These are phyloP conservation scores for Drechslerella dactyloides DNA, from an alignment of 2,329 filamentous ascomycete species.

Conservation along the genomic window DNA sequence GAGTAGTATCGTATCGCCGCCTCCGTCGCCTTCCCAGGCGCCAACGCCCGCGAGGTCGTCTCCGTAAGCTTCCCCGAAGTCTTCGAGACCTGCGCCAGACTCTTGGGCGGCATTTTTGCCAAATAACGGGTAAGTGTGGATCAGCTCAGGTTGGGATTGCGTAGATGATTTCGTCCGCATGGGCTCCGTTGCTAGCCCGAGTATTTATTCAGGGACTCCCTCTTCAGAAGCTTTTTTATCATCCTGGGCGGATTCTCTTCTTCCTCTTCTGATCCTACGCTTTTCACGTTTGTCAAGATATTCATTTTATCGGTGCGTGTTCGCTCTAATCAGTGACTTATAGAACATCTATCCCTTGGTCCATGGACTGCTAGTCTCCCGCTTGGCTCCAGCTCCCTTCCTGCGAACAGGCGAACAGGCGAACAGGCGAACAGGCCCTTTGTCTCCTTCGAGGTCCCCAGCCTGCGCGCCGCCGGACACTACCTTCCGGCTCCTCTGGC, in stretches of 20 bases:
- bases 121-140: slow-evolving; percentile 48
- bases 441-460: slow-evolving; percentile 1
- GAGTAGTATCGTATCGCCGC: background rate
- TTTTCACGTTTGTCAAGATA: background rate
- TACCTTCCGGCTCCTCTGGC: background rate
- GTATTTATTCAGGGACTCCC: slow-evolving; percentile 1
- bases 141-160: slow-evolving; percentile 19
- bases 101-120: slow-evolving; percentile 28
- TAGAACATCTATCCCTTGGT: slow-evolving; percentile 5
- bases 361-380: background rate
- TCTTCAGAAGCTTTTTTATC: background rate
- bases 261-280: background rate
- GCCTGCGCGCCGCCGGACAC: background rate
- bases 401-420: background rate
- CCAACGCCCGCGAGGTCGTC: background rate
- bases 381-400: background rate
- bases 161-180: slow-evolving; percentile 2
- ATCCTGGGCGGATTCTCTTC: background rate
- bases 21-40: background rate
- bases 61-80: slow-evolving; percentile 2
- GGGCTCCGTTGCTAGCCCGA: background rate
- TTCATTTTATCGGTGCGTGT: background rate
- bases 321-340: background rate
- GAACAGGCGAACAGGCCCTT: background rate
- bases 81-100: background rate